These are phyloP conservation scores for Jaapia argillacea DNA, from an alignment of 768 basidiomycete species.

Conservation along the genomic window DNA sequence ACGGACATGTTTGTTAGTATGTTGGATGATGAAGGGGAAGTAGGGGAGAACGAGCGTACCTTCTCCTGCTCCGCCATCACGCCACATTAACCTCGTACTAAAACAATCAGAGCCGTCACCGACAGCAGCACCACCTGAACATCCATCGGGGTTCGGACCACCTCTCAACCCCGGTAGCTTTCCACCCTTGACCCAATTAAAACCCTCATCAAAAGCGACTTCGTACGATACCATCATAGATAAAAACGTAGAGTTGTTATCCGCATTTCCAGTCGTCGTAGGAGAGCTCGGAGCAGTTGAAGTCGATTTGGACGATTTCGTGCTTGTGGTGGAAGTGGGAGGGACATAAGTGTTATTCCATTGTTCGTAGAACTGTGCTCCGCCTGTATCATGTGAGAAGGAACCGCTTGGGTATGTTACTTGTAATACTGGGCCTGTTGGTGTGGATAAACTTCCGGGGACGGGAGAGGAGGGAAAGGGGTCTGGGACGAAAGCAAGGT, in stretches of 20 bases:
- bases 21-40: slow-evolving; percentile 1
- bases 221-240: slow-evolving; percentile 71
- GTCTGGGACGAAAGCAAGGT: slow-evolving; percentile 56
- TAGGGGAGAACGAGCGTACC: slow-evolving; percentile 29
- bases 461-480: slow-evolving; percentile 47
- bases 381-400: slow-evolving; percentile 51
- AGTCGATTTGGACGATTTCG: not conserved
- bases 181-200: slow-evolving; percentile 68
- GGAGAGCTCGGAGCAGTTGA: not conserved
- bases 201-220: slow-evolving; percentile 54
- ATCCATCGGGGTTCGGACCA: slow-evolving; percentile 49
- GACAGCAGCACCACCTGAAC: slow-evolving; percentile 54
- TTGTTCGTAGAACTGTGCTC: slow-evolving; percentile 55
- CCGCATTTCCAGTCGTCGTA: slow-evolving; percentile 39
- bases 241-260: slow-evolving; percentile 43
- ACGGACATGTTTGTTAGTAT: slow-evolving; percentile 4
- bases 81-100: slow-evolving; percentile 71
- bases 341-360: slow-evolving; percentile 62
- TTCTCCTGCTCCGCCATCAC: slow-evolving; percentile 54
- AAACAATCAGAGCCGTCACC: slow-evolving; percentile 62
- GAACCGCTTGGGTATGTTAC: slow-evolving; percentile 47
- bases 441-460: slow-evolving; percentile 16
- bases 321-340: too few relatives aligned
- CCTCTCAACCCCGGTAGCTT: slow-evolving; percentile 74
- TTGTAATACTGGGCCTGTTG: slow-evolving; percentile 31